Conservation (phyloP, 1,139 yeast species). For the Pichia sp. region DNA sequence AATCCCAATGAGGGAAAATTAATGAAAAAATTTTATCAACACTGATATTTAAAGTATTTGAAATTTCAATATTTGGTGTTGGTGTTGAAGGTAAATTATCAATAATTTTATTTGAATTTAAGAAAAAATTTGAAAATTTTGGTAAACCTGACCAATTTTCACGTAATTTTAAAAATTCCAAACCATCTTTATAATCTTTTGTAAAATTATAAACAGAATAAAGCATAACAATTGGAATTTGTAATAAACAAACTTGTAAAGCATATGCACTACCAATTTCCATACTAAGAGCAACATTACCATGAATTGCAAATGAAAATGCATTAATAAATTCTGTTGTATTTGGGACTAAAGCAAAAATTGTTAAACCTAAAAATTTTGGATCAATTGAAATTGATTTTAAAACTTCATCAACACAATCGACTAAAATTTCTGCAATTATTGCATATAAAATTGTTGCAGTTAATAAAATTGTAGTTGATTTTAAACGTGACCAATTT, state of each 20-base stretch:
- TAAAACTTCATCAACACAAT: conserved; percentile 86
- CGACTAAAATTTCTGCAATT: conserved; percentile 91
- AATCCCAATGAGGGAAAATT: conserved; percentile 94
- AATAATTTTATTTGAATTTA: too few species aligned
- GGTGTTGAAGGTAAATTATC: conserved; percentile 16
- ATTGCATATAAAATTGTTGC: conserved; percentile 86
- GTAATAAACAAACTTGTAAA: conserved; percentile 89
- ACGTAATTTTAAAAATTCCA: conserved; percentile 3
- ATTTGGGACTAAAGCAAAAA: conserved; percentile 93
- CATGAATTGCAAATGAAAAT: conserved; percentile 91
- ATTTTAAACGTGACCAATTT: conserved; percentile 86
- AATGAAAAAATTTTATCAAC: conserved; percentile 58
- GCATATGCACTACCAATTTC: conserved; percentile 98
- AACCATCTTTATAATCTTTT: conserved; percentile 3
- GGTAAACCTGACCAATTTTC: conserved; percentile 11
- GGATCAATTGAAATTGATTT: conserved; percentile 73
- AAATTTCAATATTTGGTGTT: too few species aligned
- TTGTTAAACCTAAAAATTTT: conserved; percentile 84
- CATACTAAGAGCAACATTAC: conserved; percentile 93
- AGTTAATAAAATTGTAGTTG: conserved; percentile 73
- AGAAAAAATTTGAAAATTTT: too few species aligned
- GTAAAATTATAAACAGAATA: conserved; percentile 48
- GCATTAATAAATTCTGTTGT: conserved; percentile 97
- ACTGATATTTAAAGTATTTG: conserved; percentile 7
- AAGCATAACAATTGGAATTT: conserved; percentile 83